phyloP scores from a whole-genome alignment of 192 early-diverging fungal species.

The Umbelopsis ramanniana region DNA sequence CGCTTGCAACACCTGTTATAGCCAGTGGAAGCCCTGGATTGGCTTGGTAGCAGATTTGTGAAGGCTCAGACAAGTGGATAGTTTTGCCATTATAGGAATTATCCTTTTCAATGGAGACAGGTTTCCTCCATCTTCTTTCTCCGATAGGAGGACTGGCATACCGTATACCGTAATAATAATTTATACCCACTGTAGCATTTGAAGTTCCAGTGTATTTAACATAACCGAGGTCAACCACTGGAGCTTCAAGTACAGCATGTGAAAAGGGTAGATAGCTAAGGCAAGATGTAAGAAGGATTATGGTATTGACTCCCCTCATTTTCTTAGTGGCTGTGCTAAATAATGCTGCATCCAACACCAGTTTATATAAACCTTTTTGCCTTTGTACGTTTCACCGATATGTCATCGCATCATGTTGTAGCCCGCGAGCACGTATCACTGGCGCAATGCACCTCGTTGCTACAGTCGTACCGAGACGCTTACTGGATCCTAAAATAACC shows the following conservation, averaged over 20 bases:
- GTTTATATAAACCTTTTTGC: no score
- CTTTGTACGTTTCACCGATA: no score
- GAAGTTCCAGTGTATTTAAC: neutral
- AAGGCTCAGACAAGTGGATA: slow-evolving; percentile 25
- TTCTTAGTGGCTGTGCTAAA: neutral
- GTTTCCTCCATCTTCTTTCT: slow-evolving; percentile 44
- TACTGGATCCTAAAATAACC: no score
- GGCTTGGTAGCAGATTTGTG: slow-evolving; percentile 7
- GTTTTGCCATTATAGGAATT: neutral
- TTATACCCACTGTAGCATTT: neutral
- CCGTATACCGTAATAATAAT: slow-evolving; percentile 45
- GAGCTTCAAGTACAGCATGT: neutral
- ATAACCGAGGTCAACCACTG: neutral
- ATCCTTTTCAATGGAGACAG: slow-evolving; percentile 4
- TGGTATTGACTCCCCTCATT: neutral
- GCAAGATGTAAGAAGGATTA: neutral
- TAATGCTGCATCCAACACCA: neutral
- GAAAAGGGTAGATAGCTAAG: neutral
- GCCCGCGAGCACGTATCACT: no score
- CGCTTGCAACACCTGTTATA: slow-evolving; percentile 27
- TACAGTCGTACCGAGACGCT: no score
- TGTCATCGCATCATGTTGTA: no score
- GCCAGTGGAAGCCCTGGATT: neutral
- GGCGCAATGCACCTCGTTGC: no score
- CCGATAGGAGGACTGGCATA: slow-evolving; percentile 50